Percentiles rank a stretch among this genome's conserved stretches.
Evolutionary conservation across 2,329 filamentous ascomycete genomes (phyloP).

Genomic region (Didymella glomerata): DNA sequence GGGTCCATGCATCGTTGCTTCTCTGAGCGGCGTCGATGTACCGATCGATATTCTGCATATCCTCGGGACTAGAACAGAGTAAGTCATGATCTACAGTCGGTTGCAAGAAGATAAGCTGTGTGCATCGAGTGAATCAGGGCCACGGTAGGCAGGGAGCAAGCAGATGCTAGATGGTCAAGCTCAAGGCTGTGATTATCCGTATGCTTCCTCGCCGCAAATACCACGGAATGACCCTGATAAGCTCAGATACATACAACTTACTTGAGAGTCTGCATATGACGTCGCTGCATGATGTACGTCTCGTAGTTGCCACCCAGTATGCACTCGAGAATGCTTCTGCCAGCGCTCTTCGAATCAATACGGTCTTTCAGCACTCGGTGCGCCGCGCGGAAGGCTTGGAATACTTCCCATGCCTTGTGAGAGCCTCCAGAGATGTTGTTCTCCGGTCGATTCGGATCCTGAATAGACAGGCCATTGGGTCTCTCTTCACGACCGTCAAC

Average conservation of each 20-base stretch:
- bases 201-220: constrained; percentile 1
- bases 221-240: constrained; percentile 9
- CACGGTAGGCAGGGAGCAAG: constrained; percentile 8
- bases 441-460: constrained; percentile 83
- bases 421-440: constrained; percentile 95
- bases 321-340: constrained; percentile 70
- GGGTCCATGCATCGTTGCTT: constrained; percentile 4
- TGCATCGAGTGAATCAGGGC: constrained; percentile 2
- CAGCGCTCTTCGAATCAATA: constrained; percentile 28
- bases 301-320: constrained; percentile 82
- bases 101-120: constrained; percentile 12
- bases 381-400: constrained; percentile 70
- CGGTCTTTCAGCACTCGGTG: constrained; percentile 50
- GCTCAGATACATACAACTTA: constrained; percentile 33
- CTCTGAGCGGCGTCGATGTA: constrained; percentile 3
- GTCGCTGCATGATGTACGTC: constrained; percentile 74
- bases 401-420: constrained; percentile 71
- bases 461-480: constrained; percentile 77
- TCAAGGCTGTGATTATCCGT: background rate
- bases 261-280: constrained; percentile 59
- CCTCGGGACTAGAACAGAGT: constrained; percentile 13
- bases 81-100: constrained; percentile 14
- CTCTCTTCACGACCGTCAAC: constrained; percentile 46
- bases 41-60: constrained; percentile 2
- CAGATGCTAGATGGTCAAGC: background rate